Evolutionary conservation across 192 early-diverging fungal species (phyloP), one percentile per base, ranked within the genome.

Genomic region (Umbelopsis sp.): DNA sequence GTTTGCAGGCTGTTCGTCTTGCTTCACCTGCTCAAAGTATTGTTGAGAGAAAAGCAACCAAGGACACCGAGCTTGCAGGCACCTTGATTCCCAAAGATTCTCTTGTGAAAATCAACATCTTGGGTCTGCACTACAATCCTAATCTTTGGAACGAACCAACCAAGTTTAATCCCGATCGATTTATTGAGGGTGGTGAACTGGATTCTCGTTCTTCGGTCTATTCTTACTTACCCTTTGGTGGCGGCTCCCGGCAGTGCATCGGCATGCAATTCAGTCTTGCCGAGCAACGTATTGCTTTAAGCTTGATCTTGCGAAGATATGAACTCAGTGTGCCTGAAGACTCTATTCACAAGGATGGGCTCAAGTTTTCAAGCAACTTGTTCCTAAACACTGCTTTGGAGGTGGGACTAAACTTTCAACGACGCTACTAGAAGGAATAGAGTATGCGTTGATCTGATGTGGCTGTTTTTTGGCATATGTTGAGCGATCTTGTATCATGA

Each of bases 61-160:
- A 46, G 71, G 77, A 74, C 35, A 65, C 51, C 4, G 33, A 67
- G 2, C 18, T 79, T 12, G 74, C 55, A 23, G 67, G 64, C 3
- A 27, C 49, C 37, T 10, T 47, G 21, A 58, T 79, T 25, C 47
- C 74, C n/a, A 79, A 81, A 67, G 84, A 75, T 3, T 35, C 80
- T 2, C 73, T 72, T 64, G 75, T 85, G 15, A 73, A 74, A 55
- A 71, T 85, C 23, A 77, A 87, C 47, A 64, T 81, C 13, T 80
- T 74, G 69, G 78, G 77, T 3, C 74, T 87, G 70, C 85, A 86
- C 48, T 53, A 71, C 30, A 55, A 52, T 33, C 21, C 25, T 0
- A 35, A 23, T 30, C 20, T 53, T 1, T 71, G 69, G 69, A 20
- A 50, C 18, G 52, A 61, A 16, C 52, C 52, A 10, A 44, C 27